Evolutionary conservation across 805 yeast species (phyloP).

Genomic region (Yamadazyma insecticola): DNA sequence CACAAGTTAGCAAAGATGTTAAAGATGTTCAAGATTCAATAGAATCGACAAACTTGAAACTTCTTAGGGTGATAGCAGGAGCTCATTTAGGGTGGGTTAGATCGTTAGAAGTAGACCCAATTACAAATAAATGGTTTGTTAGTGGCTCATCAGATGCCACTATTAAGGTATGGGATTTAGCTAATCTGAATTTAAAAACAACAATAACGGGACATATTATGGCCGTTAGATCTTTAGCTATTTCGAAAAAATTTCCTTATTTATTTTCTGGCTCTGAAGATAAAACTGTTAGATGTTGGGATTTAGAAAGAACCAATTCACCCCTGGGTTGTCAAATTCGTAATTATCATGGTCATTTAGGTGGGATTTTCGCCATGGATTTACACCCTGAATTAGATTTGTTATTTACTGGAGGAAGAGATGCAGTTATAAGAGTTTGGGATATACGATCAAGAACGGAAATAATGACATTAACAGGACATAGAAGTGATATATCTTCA

Average conservation of each 20-base stretch:
- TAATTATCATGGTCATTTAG: constrained; percentile 90
- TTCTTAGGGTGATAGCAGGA: constrained; percentile 62
- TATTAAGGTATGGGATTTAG: constrained; percentile 88
- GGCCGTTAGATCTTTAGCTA: constrained; percentile 75
- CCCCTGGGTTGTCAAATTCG: constrained; percentile 50
- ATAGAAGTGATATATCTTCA: constrained; percentile 66
- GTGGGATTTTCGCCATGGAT: constrained; percentile 80
- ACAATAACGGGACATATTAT: constrained; percentile 88
- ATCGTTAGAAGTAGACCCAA: constrained; percentile 74
- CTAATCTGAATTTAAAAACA: constrained; percentile 60
- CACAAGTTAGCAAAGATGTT: neutral
- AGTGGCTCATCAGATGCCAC: constrained; percentile 89
- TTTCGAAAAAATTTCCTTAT: constrained; percentile 78
- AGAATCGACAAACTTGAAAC: constrained; percentile 33
- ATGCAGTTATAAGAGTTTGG: constrained; percentile 85
- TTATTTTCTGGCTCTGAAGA: constrained; percentile 92
- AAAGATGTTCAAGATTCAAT: neutral
- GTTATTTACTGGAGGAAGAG: constrained; percentile 84
- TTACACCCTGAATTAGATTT: constrained; percentile 85
- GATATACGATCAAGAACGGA: constrained; percentile 79
- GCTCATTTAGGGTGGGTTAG: constrained; percentile 96
- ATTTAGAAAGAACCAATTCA: constrained; percentile 77
- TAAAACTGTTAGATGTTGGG: constrained; percentile 93
- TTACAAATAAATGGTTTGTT: constrained; percentile 81
- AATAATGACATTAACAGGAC: constrained; percentile 78